phyloP scores from a whole-genome alignment of 495 filamentous ascomycete genomes.

The Cladorrhinum samala region DNA sequence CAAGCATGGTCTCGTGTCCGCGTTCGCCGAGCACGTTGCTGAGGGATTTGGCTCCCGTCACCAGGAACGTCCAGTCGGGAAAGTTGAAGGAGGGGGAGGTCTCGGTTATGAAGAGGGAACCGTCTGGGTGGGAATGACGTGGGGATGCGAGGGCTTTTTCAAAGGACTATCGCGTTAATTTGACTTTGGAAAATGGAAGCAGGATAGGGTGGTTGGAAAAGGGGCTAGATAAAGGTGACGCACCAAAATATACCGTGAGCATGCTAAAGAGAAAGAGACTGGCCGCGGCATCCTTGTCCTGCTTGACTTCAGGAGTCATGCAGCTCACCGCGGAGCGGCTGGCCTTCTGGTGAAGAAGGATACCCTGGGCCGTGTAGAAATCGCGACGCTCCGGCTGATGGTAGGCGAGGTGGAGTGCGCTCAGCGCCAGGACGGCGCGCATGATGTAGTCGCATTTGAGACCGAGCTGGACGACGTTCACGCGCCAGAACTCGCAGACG shows the following conservation, averaged over 20 bases:
- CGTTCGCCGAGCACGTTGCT: constrained; percentile 16
- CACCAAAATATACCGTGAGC: constrained; percentile 32
- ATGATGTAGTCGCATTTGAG: constrained; percentile 49
- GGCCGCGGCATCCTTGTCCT: constrained; percentile 13
- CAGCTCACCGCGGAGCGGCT: constrained; percentile 20
- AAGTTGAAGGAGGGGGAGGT: constrained; percentile 9
- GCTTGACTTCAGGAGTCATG: constrained; percentile 11
- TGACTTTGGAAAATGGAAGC: background rate
- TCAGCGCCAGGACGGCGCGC: constrained; percentile 48
- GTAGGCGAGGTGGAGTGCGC: constrained; percentile 49
- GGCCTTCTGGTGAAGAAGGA: constrained; percentile 45
- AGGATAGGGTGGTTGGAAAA: no score
- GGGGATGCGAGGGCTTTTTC: constrained; percentile 22
- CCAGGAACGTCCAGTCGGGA: constrained; percentile 33
- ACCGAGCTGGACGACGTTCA: constrained; percentile 33
- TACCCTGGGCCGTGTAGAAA: constrained; percentile 44
- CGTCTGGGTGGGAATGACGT: constrained; percentile 22
- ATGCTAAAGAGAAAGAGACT: constrained; percentile 31
- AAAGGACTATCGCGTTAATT: background rate
- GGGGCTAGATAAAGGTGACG: no score
- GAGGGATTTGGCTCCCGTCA: constrained; percentile 25
- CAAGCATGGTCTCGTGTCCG: constrained; percentile 14
- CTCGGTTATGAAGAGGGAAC: constrained; percentile 24
- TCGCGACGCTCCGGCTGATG: constrained; percentile 33
- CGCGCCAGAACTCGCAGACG: constrained; percentile 33